Evolutionary conservation across 345 rosid genomes (phyloP).

Genomic region (Euclidium syriacum): DNA sequence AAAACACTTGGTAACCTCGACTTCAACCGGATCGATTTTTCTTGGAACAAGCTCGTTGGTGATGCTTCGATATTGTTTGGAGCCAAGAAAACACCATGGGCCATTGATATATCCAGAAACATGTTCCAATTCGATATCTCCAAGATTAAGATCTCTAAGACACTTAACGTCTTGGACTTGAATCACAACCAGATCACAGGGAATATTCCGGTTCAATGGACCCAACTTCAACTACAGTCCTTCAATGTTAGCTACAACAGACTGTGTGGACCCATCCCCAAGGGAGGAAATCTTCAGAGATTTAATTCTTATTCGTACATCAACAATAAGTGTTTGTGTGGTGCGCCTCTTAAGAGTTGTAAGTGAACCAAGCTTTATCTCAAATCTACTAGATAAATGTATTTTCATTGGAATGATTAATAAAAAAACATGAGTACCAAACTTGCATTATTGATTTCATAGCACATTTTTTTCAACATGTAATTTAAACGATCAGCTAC

Average conservation of each 20-base stretch:
- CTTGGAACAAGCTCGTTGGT: constrained; percentile 58
- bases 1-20: constrained; percentile 45
- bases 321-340: constrained; percentile 79
- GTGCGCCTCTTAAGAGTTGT: constrained; percentile 55
- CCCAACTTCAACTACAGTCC: constrained; percentile 30
- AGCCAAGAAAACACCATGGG: constrained; percentile 34
- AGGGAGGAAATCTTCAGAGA: constrained; percentile 54
- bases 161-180: constrained; percentile 44
- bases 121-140: constrained; percentile 53
- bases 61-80: constrained; percentile 69
- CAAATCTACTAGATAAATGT: background rate
- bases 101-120: constrained; percentile 56
- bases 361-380: constrained; percentile 25
- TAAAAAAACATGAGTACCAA: background rate
- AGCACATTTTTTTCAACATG: background rate
- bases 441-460: too few relatives aligned
- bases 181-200: constrained; percentile 68
- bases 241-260: constrained; percentile 72
- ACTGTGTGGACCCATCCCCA: constrained; percentile 64
- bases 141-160: constrained; percentile 34
- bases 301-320: constrained; percentile 44
- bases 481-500: background rate
- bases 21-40: constrained; percentile 43
- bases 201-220: constrained; percentile 45
- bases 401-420: background rate